Percentiles rank a stretch among this genome's conserved stretches.
These are phyloP conservation scores for Aeschynomene evenia DNA, from an alignment of 306 rosid genomes.

Conservation along the genomic window DNA sequence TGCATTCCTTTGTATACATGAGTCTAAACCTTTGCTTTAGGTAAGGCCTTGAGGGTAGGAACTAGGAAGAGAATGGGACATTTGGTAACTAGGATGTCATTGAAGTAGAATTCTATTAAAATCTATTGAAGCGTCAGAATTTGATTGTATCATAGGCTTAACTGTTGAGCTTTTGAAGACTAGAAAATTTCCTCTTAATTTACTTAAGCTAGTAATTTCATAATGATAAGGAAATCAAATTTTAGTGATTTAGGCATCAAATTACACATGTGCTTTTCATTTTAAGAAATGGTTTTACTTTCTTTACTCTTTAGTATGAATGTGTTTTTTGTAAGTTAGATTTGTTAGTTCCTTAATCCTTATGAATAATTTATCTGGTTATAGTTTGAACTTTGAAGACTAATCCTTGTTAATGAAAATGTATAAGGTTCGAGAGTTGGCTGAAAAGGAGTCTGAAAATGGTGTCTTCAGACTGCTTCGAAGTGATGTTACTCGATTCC, in stretches of 20 bases:
- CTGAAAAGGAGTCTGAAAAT: constrained; percentile 87
- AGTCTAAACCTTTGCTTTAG: constrained; percentile 3
- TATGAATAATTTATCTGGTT: constrained; percentile 10
- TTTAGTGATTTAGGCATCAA: constrained; percentile 15
- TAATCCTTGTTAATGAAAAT: constrained; percentile 29
- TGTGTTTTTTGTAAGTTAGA: constrained; percentile 7
- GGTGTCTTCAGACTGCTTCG: constrained; percentile 91
- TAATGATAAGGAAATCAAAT: constrained; percentile 1
- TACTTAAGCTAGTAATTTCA: constrained; percentile 12
- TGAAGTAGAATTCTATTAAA: constrained; percentile 7
- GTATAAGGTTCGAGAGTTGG: constrained; percentile 75
- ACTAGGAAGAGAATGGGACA: not conserved
- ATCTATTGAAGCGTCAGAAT: not conserved
- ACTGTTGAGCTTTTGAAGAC: constrained; percentile 19
- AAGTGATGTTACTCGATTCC: constrained; percentile 91
- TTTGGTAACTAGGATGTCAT: not conserved
- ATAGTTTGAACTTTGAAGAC: constrained; percentile 26
- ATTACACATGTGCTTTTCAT: constrained; percentile 20
- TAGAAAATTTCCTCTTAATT: not conserved
- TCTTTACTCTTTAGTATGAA: not conserved
- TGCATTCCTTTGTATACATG: not conserved
- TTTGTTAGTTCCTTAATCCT: not conserved
- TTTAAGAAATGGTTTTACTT: not conserved
- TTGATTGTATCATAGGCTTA: constrained; percentile 1
- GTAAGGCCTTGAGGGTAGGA: not conserved